Evolutionary conservation across 805 yeast species (phyloP).

Genomic region (Candida coquimbonensis): DNA sequence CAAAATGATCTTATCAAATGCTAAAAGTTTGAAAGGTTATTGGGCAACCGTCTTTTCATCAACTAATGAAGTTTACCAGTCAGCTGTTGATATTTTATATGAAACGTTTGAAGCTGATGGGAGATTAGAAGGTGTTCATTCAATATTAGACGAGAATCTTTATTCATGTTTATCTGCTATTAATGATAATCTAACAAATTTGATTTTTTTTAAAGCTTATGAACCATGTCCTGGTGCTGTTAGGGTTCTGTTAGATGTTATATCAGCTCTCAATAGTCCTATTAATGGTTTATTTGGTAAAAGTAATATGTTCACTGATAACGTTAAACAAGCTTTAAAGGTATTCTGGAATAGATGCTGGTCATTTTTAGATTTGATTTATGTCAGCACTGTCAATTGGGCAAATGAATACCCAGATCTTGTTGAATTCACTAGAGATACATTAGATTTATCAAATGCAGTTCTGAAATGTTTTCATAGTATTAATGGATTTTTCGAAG

Average conservation of each 20-base stretch:
- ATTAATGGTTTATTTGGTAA: slow-evolving; percentile 46
- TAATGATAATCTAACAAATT: slow-evolving; percentile 35
- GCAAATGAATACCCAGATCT: slow-evolving; percentile 53
- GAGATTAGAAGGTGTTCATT: slow-evolving; percentile 66
- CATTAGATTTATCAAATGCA: slow-evolving; percentile 67
- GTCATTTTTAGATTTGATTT: slow-evolving; percentile 64
- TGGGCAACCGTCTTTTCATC: slow-evolving; percentile 75
- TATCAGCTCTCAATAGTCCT: slow-evolving; percentile 58
- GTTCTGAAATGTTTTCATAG: slow-evolving; percentile 60
- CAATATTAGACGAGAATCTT: slow-evolving; percentile 40
- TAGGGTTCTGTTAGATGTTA: slow-evolving; percentile 67
- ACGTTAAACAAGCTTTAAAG: slow-evolving; percentile 25
- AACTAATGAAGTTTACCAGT: slow-evolving; percentile 48
- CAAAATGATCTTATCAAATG: slow-evolving; percentile 32
- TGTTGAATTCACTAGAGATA: slow-evolving; percentile 81
- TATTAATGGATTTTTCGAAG: slow-evolving; percentile 26
- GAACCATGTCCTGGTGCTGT: slow-evolving; percentile 76
- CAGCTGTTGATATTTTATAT: slow-evolving; percentile 63
- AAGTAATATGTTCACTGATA: slow-evolving; percentile 18
- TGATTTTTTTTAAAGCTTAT: slow-evolving; percentile 42
- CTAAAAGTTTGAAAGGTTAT: slow-evolving; percentile 49
- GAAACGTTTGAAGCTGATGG: slow-evolving; percentile 78
- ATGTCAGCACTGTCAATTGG: slow-evolving; percentile 67
- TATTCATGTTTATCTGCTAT: slow-evolving; percentile 42
- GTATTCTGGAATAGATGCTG: slow-evolving; percentile 67